Percentiles rank a stretch among this genome's conserved stretches.
phyloP scores from a whole-genome alignment of 2,329 filamentous ascomycete species.

The Sporothrix euskadiensis region DNA sequence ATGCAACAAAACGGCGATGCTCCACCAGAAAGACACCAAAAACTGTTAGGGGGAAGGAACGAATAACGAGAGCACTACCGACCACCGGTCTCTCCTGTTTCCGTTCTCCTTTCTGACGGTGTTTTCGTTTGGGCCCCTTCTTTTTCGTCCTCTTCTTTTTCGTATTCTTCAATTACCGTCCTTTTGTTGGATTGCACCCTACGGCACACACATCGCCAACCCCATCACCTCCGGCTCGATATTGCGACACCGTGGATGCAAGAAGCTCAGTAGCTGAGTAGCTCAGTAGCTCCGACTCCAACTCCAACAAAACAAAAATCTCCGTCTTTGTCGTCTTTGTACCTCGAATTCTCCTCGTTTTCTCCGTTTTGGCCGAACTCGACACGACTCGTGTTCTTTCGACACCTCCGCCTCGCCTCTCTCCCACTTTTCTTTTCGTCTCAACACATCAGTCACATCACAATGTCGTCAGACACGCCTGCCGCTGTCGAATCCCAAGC shows the following conservation, averaged over 20 bases:
- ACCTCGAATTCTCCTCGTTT: conserved; percentile 4
- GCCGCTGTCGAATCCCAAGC: not conserved
- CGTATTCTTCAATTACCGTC: not conserved
- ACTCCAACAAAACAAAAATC: not conserved
- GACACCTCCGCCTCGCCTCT: not conserved
- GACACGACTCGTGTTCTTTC: not conserved
- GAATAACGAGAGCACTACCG: not conserved
- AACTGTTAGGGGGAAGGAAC: not conserved
- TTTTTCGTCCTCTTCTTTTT: not conserved
- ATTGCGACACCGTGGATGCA: conserved; percentile 2
- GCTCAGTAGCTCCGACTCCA: conserved; percentile 1
- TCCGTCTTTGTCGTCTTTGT: conserved; percentile 5
- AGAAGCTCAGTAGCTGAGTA: not conserved
- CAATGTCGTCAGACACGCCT: conserved; percentile 8
- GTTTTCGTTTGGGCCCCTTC: not conserved
- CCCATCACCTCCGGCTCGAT: not conserved
- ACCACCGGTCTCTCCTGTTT: not conserved
- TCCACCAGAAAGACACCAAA: conserved; percentile 11
- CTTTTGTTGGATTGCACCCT: not conserved
- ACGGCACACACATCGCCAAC: not conserved
- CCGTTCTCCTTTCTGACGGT: not conserved
- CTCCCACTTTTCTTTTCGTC: not conserved
- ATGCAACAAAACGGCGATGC: conserved; percentile 9
- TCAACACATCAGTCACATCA: not conserved
- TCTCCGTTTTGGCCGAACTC: not conserved